phyloP scores from a whole-genome alignment of 306 rosid genomes.

The Lathyrus oleraceus region DNA sequence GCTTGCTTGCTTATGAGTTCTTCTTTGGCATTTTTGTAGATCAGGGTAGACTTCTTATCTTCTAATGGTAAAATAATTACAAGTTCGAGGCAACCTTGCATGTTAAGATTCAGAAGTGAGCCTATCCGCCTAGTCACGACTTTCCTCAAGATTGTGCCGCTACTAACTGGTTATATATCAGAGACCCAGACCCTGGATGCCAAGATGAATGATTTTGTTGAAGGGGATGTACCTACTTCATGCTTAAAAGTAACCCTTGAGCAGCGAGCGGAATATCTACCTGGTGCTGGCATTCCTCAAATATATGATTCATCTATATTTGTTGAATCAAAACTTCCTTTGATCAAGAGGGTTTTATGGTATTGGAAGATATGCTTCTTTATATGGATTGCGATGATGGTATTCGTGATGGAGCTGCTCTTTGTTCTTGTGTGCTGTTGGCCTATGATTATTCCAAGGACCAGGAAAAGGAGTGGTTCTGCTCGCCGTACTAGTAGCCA shows the following conservation, averaged over 20 bases:
- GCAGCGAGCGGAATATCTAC: constrained; percentile 74
- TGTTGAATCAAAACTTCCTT: constrained; percentile 72
- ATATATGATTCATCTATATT: constrained; percentile 61
- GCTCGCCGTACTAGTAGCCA: constrained; percentile 25
- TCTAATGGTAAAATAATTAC: constrained; percentile 63
- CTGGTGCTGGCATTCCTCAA: constrained; percentile 92
- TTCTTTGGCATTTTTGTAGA: constrained; percentile 44
- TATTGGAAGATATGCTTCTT: constrained; percentile 70
- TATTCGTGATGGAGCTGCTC: constrained; percentile 57
- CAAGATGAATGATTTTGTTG: constrained; percentile 67
- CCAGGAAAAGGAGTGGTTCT: constrained; percentile 51
- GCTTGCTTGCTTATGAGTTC: constrained; percentile 29
- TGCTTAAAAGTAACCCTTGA: constrained; percentile 75
- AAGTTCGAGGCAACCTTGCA: constrained; percentile 72
- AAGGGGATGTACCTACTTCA: constrained; percentile 68
- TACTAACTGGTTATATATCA: constrained; percentile 66
- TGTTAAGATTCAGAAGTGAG: constrained; percentile 78
- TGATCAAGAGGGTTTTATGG: constrained; percentile 68
- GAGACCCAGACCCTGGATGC: constrained; percentile 72
- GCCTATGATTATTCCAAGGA: constrained; percentile 62
- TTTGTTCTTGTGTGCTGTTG: constrained; percentile 68
- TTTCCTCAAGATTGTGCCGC: constrained; percentile 72
- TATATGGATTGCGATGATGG: constrained; percentile 63
- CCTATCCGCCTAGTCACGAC: constrained; percentile 67
- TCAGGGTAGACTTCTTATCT: constrained; percentile 70